Conservation (phyloP, 1,284 basidiomycete genomes). For the Mycena sp. region DNA sequence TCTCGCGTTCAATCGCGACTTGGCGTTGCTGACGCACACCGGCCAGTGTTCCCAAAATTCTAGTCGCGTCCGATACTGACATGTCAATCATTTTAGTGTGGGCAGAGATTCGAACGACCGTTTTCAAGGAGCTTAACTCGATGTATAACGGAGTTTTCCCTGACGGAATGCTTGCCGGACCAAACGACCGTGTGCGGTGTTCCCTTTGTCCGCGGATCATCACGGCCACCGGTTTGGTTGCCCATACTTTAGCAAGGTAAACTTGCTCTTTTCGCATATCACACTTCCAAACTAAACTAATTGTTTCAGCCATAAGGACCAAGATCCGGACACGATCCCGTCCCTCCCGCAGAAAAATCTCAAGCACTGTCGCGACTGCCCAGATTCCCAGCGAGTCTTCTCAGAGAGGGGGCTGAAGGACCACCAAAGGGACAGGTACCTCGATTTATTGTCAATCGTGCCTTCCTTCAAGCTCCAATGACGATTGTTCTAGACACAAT, state of each 20-base stretch:
- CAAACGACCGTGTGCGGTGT: constrained; percentile 8
- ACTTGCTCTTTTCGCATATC: not conserved
- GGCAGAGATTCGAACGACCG: too few relatives aligned
- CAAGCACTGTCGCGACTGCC: constrained; percentile 3
- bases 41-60: not conserved
- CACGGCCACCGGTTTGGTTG: not conserved
- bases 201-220: not conserved
- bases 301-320: not conserved
- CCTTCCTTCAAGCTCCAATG: too few relatives aligned
- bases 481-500: too few relatives aligned
- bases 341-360: not conserved
- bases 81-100: too few relatives aligned
- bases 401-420: not conserved
- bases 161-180: not conserved
- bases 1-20: constrained; percentile 5
- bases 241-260: constrained; percentile 9
- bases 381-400: not conserved
- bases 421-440: not conserved
- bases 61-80: not conserved
- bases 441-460: too few relatives aligned
- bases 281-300: too few relatives aligned
- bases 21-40: constrained; percentile 2
- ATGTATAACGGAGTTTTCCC: not conserved
- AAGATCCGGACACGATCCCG: not conserved
- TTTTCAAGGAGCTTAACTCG: constrained; percentile 3